Percentiles rank a stretch among this genome's conserved stretches.
These are phyloP conservation scores for Fomitopsis serialis DNA, from an alignment of 768 basidiomycete species.

Conservation along the genomic window DNA sequence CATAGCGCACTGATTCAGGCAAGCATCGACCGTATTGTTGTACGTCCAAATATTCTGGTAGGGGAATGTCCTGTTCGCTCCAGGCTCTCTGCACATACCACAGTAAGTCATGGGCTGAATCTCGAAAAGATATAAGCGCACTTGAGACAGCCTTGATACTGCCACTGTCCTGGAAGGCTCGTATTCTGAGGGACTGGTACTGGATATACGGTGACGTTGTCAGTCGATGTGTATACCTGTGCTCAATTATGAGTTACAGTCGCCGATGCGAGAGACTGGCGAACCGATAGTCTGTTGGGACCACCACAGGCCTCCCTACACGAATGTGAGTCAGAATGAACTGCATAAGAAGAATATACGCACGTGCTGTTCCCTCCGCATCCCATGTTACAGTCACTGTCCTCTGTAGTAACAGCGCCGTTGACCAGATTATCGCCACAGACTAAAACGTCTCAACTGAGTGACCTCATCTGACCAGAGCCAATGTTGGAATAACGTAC, in stretches of 20 bases:
- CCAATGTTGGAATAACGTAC: slow-evolving; percentile 30
- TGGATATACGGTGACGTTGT: slow-evolving; percentile 47
- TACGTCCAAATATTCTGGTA: slow-evolving; percentile 52
- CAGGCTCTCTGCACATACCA: slow-evolving; percentile 38
- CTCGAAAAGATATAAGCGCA: slow-evolving; percentile 25
- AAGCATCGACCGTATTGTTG: slow-evolving; percentile 61
- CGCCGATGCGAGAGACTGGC: too few relatives aligned
- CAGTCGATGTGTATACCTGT: slow-evolving; percentile 48
- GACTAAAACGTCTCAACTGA: slow-evolving; percentile 35
- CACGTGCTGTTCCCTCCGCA: slow-evolving; percentile 68
- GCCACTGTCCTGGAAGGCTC: slow-evolving; percentile 57
- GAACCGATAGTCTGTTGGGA: slow-evolving; percentile 56
- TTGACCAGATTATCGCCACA: slow-evolving; percentile 65
- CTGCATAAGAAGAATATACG: too few relatives aligned
- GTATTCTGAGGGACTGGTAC: slow-evolving; percentile 54
- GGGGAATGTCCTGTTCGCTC: slow-evolving; percentile 38
- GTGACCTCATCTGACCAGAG: neutral
- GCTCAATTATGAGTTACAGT: neutral
- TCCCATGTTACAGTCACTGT: slow-evolving; percentile 61
- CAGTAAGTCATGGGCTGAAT: neutral
- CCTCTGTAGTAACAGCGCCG: slow-evolving; percentile 47
- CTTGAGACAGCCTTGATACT: slow-evolving; percentile 64
- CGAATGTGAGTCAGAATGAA: slow-evolving; percentile 6
- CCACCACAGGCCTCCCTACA: slow-evolving; percentile 68
- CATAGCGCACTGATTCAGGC: slow-evolving; percentile 61